These are phyloP conservation scores for Plasmodium gaboni DNA, from an alignment of 169 alveolate genomes.

Conservation along the genomic window DNA sequence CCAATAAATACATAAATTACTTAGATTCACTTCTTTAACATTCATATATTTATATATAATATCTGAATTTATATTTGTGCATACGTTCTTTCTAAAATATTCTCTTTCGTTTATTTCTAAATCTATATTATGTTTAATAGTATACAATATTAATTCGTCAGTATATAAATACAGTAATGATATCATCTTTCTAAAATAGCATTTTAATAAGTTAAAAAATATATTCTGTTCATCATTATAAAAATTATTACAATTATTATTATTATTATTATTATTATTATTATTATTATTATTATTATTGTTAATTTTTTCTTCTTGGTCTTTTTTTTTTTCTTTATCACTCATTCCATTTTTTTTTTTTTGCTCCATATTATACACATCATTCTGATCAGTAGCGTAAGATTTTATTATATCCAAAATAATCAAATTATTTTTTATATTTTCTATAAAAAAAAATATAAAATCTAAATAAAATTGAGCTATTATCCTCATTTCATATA, in stretches of 20 bases:
- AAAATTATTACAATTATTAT: background rate
- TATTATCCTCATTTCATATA: conserved; percentile 68
- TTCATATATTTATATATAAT: conserved; percentile 41
- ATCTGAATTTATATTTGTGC: conserved; percentile 20
- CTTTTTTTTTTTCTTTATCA: no score
- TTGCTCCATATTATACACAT: background rate
- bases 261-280: no score
- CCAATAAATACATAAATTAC: conserved; percentile 73
- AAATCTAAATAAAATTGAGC: conserved; percentile 69
- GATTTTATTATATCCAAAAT: conserved; percentile 68
- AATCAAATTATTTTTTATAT: conserved; percentile 73
- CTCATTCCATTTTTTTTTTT: no score
- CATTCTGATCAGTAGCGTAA: conserved; percentile 8
- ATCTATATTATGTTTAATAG: conserved; percentile 55
- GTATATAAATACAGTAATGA: conserved; percentile 66
- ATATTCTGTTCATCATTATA: background rate
- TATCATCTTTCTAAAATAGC: conserved; percentile 59
- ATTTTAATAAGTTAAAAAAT: conserved; percentile 23
- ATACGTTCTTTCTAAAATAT: conserved; percentile 47
- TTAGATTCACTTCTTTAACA: conserved; percentile 22
- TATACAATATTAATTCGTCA: conserved; percentile 65
- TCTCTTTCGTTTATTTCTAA: conserved; percentile 43
- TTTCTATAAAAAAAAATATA: conserved; percentile 72
- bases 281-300: background rate
- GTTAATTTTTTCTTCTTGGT: no score